Percentiles rank a stretch among this genome's conserved stretches.
Conservation (phyloP, 139 green algal species). For the Zygnema cylindricum region DNA sequence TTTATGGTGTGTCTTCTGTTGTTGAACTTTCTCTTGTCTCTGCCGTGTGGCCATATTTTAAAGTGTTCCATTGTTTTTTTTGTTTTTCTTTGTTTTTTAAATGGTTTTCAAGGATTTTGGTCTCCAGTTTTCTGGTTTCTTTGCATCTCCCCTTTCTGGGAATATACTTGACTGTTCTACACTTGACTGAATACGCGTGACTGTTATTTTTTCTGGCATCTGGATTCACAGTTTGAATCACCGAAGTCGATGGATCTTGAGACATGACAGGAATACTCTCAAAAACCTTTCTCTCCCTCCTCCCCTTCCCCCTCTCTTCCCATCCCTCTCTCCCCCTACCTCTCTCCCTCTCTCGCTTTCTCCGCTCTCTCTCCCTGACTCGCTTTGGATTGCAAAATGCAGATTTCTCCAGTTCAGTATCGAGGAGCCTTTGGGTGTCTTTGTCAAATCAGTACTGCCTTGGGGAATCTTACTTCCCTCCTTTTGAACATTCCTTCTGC, state of each 20-base stretch:
- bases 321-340: not conserved
- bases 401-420: conserved; percentile 28
- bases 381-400: too few species aligned
- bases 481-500: conserved; percentile 8
- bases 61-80: not conserved
- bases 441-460: conserved; percentile 23
- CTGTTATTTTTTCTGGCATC: too few species aligned
- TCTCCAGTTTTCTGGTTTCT: not conserved
- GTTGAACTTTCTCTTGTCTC: not conserved
- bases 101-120: not conserved
- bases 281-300: not conserved
- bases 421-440: conserved; percentile 10
- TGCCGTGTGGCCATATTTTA: not conserved
- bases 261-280: too few species aligned
- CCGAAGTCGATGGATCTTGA: too few species aligned
- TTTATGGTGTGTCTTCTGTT: not conserved
- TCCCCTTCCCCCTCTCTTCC: not conserved
- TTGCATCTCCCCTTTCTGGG: conserved; percentile 57
- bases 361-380: not conserved
- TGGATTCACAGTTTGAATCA: too few species aligned
- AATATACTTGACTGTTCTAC: not conserved
- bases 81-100: not conserved
- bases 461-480: conserved; percentile 17
- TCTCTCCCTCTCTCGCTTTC: not conserved
- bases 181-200: too few species aligned